These are phyloP conservation scores for Lichtheimia corymbifera DNA, from an alignment of 371 early-diverging fungal species.

Conservation along the genomic window DNA sequence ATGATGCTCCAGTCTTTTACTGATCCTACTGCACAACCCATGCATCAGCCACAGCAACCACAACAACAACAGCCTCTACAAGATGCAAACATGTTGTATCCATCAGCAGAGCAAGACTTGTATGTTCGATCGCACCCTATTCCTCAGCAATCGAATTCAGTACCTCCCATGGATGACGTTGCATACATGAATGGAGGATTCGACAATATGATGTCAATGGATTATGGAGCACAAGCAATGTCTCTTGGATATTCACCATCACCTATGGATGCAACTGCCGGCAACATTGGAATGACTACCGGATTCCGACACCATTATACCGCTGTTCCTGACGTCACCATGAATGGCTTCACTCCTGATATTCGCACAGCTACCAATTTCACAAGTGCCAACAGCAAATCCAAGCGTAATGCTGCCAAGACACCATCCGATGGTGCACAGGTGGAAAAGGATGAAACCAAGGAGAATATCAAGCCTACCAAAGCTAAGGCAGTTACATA, in stretches of 20 bases:
- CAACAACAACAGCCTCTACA: neutral
- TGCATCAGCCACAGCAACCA: neutral
- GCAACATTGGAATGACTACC: conserved; percentile 7
- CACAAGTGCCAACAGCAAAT: conserved; percentile 23
- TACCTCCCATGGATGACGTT: neutral
- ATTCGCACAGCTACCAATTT: conserved; percentile 37
- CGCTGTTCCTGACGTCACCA: conserved; percentile 25
- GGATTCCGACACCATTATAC: conserved; percentile 42
- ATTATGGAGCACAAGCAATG: neutral
- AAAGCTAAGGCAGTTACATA: conserved; percentile 14
- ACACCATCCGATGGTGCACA: conserved; percentile 18
- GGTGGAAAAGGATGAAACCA: conserved; percentile 16
- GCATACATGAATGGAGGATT: conserved; percentile 2
- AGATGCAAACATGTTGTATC: conserved; percentile 10
- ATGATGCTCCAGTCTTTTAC: conserved; percentile 21
- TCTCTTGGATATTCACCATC: neutral
- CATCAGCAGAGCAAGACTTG: conserved; percentile 18
- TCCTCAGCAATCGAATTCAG: neutral
- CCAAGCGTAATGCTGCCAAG: conserved; percentile 8
- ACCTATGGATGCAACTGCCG: conserved; percentile 2
- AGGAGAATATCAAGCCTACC: conserved; percentile 23
- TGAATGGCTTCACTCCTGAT: conserved; percentile 32
- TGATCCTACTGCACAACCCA: neutral
- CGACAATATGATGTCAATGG: conserved; percentile 2
- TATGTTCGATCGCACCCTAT: conserved; percentile 24